phyloP scores from a whole-genome alignment of 768 basidiomycete species.

The Clitopilus passeckerianus region DNA sequence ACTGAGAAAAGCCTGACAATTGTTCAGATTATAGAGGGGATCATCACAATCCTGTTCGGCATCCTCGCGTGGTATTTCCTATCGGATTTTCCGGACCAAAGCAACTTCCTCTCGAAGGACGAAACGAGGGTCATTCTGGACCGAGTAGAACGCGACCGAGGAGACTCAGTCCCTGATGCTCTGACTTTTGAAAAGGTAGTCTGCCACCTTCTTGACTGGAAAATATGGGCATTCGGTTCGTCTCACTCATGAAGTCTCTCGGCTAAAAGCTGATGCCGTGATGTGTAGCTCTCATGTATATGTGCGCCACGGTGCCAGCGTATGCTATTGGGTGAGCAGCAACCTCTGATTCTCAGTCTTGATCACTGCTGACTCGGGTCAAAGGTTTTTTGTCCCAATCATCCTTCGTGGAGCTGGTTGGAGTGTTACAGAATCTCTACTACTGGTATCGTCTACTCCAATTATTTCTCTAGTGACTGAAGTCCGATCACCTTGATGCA shows the following conservation, averaged over 20 bases:
- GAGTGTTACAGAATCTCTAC: conserved; percentile 33
- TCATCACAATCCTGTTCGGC: conserved; percentile 39
- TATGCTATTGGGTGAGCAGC: conserved; percentile 40
- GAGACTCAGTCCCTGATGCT: conserved; percentile 42
- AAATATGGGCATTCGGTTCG: conserved; percentile 41
- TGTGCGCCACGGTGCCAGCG: conserved; percentile 44
- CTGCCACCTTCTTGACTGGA: conserved; percentile 40
- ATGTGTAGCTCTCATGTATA: conserved; percentile 37
- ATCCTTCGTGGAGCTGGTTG: conserved; percentile 47
- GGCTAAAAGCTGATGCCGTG: not conserved
- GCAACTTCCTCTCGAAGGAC: conserved; percentile 35
- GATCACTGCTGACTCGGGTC: not conserved
- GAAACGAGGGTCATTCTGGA: conserved; percentile 36
- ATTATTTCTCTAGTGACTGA: not conserved
- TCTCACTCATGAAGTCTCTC: not conserved
- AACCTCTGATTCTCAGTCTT: too few species aligned
- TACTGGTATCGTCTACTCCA: conserved; percentile 25
- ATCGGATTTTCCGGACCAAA: conserved; percentile 44
- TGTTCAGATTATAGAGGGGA: conserved; percentile 43
- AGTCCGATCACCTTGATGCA: conserved; percentile 8
- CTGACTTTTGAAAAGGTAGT: conserved; percentile 30
- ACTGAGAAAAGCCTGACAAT: not conserved
- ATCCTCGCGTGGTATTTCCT: conserved; percentile 38
- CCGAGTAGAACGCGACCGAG: conserved; percentile 44
- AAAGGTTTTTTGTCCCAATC: conserved; percentile 40